Percentiles rank a stretch among this genome's conserved stretches.
Conservation (phyloP, 108 stramenopile species). For the Stephanodiscus minutulus region DNA sequence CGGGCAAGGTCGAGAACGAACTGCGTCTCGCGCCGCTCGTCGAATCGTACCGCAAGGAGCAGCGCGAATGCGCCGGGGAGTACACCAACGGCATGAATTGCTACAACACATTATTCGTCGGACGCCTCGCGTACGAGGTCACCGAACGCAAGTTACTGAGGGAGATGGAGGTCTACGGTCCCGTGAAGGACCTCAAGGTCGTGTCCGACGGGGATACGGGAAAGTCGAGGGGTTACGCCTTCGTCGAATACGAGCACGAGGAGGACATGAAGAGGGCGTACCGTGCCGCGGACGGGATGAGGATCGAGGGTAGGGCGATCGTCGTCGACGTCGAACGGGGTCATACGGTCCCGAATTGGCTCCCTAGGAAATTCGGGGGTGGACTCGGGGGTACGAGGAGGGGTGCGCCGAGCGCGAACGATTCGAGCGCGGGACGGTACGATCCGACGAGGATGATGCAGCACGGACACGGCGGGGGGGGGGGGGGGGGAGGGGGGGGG, state of each 20-base stretch:
- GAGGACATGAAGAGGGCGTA: constrained; percentile 91
- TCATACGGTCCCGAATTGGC: constrained; percentile 95
- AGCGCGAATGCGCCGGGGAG: constrained; percentile 64
- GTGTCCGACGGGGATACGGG: constrained; percentile 54
- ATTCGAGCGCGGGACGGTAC: constrained; percentile 64
- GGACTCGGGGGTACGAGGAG: constrained; percentile 86
- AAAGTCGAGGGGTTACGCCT: constrained; percentile 92
- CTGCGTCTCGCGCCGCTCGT: constrained; percentile 52
- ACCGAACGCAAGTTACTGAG: constrained; percentile 92
- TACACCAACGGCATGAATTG: constrained; percentile 84
- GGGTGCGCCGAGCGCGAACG: constrained; percentile 73
- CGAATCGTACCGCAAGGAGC: constrained; percentile 71
- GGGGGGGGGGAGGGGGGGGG: constrained; percentile 37
- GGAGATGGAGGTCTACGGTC: constrained; percentile 93
- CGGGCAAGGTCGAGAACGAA: constrained; percentile 35
- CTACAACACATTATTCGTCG: constrained; percentile 96
- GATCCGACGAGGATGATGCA: constrained; percentile 52
- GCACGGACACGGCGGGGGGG: too few relatives aligned
- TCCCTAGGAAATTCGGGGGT: constrained; percentile 88
- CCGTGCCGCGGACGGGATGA: constrained; percentile 89
- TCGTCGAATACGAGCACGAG: constrained; percentile 94
- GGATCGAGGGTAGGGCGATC: constrained; percentile 86
- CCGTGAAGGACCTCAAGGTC: constrained; percentile 86
- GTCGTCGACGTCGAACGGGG: constrained; percentile 97
- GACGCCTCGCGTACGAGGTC: constrained; percentile 93